Evolutionary conservation across 1,139 yeast species (phyloP), one percentile per base, ranked within the genome.

Genomic region (Chernovozyma sophiae-reginae): DNA sequence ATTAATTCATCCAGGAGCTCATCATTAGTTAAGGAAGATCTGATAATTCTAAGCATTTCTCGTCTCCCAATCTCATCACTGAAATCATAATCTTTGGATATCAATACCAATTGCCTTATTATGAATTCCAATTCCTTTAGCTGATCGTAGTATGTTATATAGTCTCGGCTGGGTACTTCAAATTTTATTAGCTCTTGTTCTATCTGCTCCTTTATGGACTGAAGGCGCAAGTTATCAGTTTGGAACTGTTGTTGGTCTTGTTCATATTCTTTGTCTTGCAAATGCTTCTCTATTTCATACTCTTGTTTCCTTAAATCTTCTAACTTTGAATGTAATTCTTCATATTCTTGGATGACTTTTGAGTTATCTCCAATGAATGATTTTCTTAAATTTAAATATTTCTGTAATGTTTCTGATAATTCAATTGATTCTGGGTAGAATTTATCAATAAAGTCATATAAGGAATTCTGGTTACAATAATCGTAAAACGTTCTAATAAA

Each of bases 41-140:
- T 76, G 14, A 89, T 71, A 4, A 84, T 74, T 37, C 79, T 83
- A 32, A 87, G 62, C 79, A 87, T 82, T 34, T 81, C 79, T 54
- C 96, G 74, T 53, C 97, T 77, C 5, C 97, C 97, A 35, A 86
- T 77, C 56, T 90, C 97, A 61, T 92, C 98, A 46, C 90, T 83
- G 51, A 79, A 87, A 55, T 92, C 98, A 53, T 82, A 85, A 28
- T 77, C 77, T 31, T 74, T 74, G 0, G 92, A 81, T 28, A 87
- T 75, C 7, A 68, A 60, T 29, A 92, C 58, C 25, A 94, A 56
- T 55, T 92, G 96, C 42, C 80, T 79, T 33, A 87, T 74, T 33
- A 89, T 77, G 51, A 82, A 90, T 47, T 86, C 90, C 27, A 81
- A 56, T 40, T 84, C 92, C 24, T 65, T 66, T 15, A 75, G 68